Base-by-base conservation (phyloP, 2,329 filamentous ascomycete species). In the Stenocarpella maydis region DNA sequence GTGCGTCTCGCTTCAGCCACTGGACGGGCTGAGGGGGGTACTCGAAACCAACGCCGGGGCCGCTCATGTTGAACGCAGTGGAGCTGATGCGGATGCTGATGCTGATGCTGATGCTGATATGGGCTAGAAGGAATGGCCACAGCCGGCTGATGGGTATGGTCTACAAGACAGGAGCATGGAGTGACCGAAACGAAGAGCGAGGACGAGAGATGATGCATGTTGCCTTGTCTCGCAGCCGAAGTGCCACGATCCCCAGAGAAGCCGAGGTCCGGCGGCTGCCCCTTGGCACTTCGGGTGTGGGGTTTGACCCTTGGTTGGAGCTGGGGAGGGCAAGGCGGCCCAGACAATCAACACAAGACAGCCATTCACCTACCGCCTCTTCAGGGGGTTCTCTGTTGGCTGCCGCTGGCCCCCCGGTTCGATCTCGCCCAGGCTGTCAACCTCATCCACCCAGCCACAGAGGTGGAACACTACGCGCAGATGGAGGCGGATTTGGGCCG, bases 1-100 rank as follows among this genome's bases (percentile, higher is more conserved):
- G 86, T 43, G 91, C 89, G 84, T 98, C 95, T 74, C 95, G 90
- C 87, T 95, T 94, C 75, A 93, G 81, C 95, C 94, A 98, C 75
- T 91, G 88, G 14, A 97, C 93, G 77, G 91, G 87, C 76, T 88
- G 84, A 58, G 87, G 81, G 69, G 93, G 93, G 79, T 92, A 97
- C 81, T 96, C 88, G 81, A 95, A 94, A 76, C 94, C 93, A 78
- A 84, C 88, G 74, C 88, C 88, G 69, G 86, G 86, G 60, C 81
- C 82, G 75, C 83, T 80, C 82, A 84, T 84, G 12, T 49, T 77
- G 74, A 39, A 24, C 58, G 21, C 28, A 50, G 21, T 47, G 24
- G 31, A n/a, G n/a, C n/a, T n/a, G 31, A 15, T 14, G 19, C 37
- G 53, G 8, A n/a, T 53, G 28, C 7, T 47, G 37, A 21, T 34